Conservation (phyloP, 2,329 filamentous ascomycete genomes). For the Fusarium sp. region DNA sequence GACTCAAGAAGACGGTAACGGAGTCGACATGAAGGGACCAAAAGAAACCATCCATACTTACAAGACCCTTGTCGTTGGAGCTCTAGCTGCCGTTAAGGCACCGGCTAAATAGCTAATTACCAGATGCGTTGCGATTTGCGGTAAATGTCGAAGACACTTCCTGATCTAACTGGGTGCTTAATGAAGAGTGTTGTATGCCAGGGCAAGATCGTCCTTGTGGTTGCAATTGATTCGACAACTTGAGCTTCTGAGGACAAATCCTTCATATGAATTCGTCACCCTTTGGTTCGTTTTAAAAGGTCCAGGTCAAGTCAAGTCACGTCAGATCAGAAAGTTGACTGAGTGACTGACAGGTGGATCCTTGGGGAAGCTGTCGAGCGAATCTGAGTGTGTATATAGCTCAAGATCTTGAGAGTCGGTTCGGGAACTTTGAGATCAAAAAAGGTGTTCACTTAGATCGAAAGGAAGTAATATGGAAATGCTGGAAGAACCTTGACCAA, state of each 20-base stretch:
- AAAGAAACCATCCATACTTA: slow-evolving; percentile 25
- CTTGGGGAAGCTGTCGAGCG: slow-evolving; percentile 12
- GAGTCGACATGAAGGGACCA: slow-evolving; percentile 14
- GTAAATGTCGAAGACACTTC: slow-evolving; percentile 23
- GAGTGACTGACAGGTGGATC: slow-evolving; percentile 33
- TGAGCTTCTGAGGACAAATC: neutral
- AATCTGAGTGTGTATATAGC: slow-evolving; percentile 6
- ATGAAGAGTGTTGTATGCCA: slow-evolving; percentile 8
- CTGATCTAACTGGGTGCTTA: slow-evolving; percentile 13
- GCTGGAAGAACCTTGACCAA: slow-evolving; percentile 13
- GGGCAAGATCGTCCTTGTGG: slow-evolving; percentile 22
- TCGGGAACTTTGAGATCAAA: slow-evolving; percentile 1
- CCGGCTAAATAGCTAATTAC: slow-evolving; percentile 34
- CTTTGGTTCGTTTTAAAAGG: slow-evolving; percentile 27
- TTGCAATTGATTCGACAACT: slow-evolving; percentile 13
- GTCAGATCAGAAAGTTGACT: slow-evolving; percentile 35
- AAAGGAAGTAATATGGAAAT: slow-evolving; percentile 2
- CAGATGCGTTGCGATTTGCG: slow-evolving; percentile 28
- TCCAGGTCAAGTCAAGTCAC: slow-evolving; percentile 26
- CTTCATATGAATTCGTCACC: slow-evolving; percentile 9
- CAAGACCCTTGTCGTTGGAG: slow-evolving; percentile 32
- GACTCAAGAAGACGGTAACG: slow-evolving; percentile 4
- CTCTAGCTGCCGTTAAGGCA: slow-evolving; percentile 29
- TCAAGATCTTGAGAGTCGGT: neutral
- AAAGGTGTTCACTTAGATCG: neutral